Conservation (phyloP, 2,329 filamentous ascomycete species). For the Boeremia exigua region DNA sequence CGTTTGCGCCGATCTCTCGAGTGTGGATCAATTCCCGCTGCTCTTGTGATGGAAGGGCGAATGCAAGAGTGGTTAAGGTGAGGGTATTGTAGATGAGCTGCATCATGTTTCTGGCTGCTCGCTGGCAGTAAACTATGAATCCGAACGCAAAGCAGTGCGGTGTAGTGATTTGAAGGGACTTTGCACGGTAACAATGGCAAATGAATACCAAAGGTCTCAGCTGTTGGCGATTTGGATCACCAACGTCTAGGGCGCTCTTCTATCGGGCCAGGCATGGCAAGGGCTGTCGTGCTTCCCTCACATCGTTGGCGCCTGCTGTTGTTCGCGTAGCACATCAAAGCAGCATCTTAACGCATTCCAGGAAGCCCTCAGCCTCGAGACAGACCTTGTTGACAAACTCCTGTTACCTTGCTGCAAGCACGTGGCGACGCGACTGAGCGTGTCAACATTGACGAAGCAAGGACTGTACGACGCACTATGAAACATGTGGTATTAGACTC, state of each 20-base stretch:
- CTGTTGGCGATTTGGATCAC: background rate
- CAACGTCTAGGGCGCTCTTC: background rate
- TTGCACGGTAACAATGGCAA: background rate
- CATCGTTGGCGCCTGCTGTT: slow-evolving; percentile 4
- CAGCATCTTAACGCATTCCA: slow-evolving; percentile 1
- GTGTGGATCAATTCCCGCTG: background rate
- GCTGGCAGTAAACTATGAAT: background rate
- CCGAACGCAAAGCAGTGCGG: background rate
- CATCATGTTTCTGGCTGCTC: slow-evolving; percentile 1
- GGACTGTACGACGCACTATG: background rate
- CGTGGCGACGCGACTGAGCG: slow-evolving; percentile 7
- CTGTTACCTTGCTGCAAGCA: slow-evolving; percentile 1
- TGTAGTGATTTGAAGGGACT: background rate
- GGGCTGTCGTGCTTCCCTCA: background rate
- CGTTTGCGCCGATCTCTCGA: background rate
- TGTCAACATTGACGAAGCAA: slow-evolving; percentile 1
- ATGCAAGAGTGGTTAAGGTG: background rate
- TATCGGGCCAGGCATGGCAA: slow-evolving; percentile 1
- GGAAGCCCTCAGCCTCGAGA: background rate
- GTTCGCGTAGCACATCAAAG: background rate
- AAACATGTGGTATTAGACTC: no score
- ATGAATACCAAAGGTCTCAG: background rate
- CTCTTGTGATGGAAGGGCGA: slow-evolving; percentile 12
- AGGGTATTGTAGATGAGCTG: slow-evolving; percentile 2
- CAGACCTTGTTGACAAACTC: background rate